These are phyloP conservation scores for Striga hermonthica DNA, from an alignment of 305 asterid species.

Conservation along the genomic window DNA sequence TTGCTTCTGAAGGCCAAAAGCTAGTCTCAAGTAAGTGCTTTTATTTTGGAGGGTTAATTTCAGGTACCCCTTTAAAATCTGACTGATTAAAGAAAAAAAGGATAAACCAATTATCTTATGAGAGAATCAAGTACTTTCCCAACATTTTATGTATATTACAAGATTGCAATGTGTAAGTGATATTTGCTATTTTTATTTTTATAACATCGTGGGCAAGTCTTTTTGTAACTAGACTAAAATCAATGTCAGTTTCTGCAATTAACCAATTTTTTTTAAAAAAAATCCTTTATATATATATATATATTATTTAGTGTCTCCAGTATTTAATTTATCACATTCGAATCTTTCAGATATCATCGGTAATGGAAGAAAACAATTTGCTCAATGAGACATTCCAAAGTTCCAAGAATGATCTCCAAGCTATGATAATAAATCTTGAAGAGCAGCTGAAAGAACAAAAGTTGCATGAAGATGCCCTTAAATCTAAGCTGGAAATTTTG, in stretches of 20 bases:
- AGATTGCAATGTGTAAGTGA: no score
- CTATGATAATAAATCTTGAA: slow-evolving; percentile 53
- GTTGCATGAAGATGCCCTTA: slow-evolving; percentile 50
- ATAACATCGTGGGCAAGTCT: no score
- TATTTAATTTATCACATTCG: slow-evolving; percentile 18
- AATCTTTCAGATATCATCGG: slow-evolving; percentile 56
- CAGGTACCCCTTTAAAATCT: neutral
- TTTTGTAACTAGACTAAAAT: no score
- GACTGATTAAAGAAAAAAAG: no score
- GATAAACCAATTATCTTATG: no score
- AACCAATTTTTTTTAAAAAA: no score
- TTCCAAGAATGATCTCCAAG: slow-evolving; percentile 68
- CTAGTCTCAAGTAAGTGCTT: slow-evolving; percentile 66
- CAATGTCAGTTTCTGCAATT: no score
- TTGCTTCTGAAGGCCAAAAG: slow-evolving; percentile 60
- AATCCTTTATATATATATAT: no score
- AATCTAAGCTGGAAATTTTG: slow-evolving; percentile 50
- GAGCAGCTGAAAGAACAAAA: slow-evolving; percentile 66
- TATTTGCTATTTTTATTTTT: no score
- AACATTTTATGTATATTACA: no score
- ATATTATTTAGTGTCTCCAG: slow-evolving; percentile 1
- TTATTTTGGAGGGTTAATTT: neutral
- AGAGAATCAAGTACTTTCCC: no score
- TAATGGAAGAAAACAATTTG: slow-evolving; percentile 58
- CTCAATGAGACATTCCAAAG: slow-evolving; percentile 56